These are phyloP conservation scores for Botrytis aclada DNA, from an alignment of 2,329 filamentous ascomycete genomes.

Conservation along the genomic window DNA sequence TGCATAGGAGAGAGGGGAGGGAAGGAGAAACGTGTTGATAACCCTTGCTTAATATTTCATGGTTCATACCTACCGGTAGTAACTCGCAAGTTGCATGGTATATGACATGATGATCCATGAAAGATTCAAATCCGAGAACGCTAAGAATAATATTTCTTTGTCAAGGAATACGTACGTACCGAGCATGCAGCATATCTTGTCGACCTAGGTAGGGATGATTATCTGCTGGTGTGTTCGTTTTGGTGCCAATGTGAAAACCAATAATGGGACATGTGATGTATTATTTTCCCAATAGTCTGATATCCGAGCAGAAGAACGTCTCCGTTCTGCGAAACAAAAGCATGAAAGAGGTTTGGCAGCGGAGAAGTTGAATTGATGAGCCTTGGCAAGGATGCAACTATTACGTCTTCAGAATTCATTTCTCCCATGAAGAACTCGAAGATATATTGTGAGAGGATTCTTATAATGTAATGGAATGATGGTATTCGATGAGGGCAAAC, in stretches of 20 bases:
- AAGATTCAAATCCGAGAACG: background rate
- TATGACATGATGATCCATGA: slow-evolving; percentile 1
- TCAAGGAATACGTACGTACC: slow-evolving; percentile 5
- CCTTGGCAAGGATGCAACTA: slow-evolving; percentile 15
- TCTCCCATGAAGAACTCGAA: background rate
- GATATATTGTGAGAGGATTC: background rate
- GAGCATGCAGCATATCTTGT: background rate
- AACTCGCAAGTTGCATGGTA: background rate
- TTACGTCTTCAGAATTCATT: slow-evolving; percentile 17
- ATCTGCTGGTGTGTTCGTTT: background rate
- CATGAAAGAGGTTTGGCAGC: slow-evolving; percentile 4
- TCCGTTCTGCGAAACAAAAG: background rate
- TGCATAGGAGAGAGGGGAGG: background rate
- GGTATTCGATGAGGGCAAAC: slow-evolving; percentile 12
- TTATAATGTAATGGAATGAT: slow-evolving; percentile 16
- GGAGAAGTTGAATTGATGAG: slow-evolving; percentile 10
- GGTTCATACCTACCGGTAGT: background rate
- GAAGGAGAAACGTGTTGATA: background rate
- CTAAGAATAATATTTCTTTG: slow-evolving; percentile 4
- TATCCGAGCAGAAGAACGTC: background rate
- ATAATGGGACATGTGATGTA: background rate
- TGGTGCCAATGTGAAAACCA: background rate
- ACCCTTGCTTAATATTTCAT: slow-evolving; percentile 3
- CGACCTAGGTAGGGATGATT: too few relatives aligned
- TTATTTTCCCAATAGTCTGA: background rate